Evolutionary conservation across 2,329 filamentous ascomycete species (phyloP).

Genomic region (Trichoderma guizhouense): DNA sequence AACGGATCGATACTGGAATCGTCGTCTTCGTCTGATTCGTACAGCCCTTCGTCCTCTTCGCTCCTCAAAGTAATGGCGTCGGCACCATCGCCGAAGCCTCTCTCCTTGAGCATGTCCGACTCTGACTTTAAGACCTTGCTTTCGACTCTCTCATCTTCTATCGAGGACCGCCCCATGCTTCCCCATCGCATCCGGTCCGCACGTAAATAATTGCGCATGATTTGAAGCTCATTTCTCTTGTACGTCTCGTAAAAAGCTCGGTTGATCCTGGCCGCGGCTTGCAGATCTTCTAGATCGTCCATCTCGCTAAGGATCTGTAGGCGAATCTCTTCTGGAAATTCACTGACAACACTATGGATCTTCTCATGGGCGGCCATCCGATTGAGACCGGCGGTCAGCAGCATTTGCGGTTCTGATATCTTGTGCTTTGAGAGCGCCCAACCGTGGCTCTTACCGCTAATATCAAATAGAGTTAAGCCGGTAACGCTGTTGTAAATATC

Average conservation of each 20-base stretch:
- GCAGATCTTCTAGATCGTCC: slow-evolving; percentile 41
- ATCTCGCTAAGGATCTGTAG: slow-evolving; percentile 41
- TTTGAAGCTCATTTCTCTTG: slow-evolving; percentile 41
- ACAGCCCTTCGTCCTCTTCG: slow-evolving; percentile 28
- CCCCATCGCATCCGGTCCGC: slow-evolving; percentile 26
- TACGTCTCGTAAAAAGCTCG: slow-evolving; percentile 44
- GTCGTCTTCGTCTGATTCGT: slow-evolving; percentile 25
- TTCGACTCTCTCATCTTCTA: slow-evolving; percentile 29
- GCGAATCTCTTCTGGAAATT: slow-evolving; percentile 37
- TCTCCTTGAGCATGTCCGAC: slow-evolving; percentile 30
- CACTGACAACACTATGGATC: slow-evolving; percentile 32
- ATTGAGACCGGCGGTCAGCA: slow-evolving; percentile 28
- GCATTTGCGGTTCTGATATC: slow-evolving; percentile 35
- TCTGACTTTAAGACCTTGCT: slow-evolving; percentile 35
- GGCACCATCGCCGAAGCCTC: slow-evolving; percentile 25
- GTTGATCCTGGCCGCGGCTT: slow-evolving; percentile 41
- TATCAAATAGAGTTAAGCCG: slow-evolving; percentile 48
- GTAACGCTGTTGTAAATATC: slow-evolving; percentile 51
- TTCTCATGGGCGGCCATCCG: slow-evolving; percentile 34
- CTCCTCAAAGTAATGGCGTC: slow-evolving; percentile 32
- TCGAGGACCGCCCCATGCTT: slow-evolving; percentile 22
- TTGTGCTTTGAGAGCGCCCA: slow-evolving; percentile 47
- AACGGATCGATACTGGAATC: slow-evolving; percentile 19
- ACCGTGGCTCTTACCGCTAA: slow-evolving; percentile 46
- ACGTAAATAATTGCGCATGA: slow-evolving; percentile 37